Percentiles rank a stretch among this genome's conserved stretches.
Conservation (phyloP, 108 stramenopile genomes). For the Fragilaria crotonensis region DNA sequence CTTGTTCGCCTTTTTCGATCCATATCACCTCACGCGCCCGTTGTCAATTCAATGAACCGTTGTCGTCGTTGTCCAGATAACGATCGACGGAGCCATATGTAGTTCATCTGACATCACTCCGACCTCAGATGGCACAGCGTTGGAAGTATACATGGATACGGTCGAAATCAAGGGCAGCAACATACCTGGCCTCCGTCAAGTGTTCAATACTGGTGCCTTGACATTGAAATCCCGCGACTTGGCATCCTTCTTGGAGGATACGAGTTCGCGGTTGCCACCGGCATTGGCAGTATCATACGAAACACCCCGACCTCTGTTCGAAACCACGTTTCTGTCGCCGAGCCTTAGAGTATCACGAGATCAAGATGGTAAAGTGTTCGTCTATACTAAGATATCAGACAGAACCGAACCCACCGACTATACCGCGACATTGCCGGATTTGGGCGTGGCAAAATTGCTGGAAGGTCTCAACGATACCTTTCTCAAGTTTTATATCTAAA, state of each 20-base stretch:
- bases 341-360: constrained; percentile 67
- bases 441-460: constrained; percentile 59
- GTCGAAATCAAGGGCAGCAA: constrained; percentile 82
- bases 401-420: constrained; percentile 53
- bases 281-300: constrained; percentile 40
- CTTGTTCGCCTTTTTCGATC: too few species aligned
- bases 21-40: too few species aligned
- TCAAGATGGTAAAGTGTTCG: constrained; percentile 70
- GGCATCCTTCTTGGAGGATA: constrained; percentile 54
- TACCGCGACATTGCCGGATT: constrained; percentile 49
- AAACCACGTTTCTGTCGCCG: constrained; percentile 54
- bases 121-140: constrained; percentile 24
- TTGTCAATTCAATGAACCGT: too few species aligned
- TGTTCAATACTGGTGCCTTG: constrained; percentile 48
- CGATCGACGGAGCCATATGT: constrained; percentile 79
- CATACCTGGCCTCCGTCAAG: constrained; percentile 47
- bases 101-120: constrained; percentile 58
- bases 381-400: constrained; percentile 54
- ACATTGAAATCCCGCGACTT: constrained; percentile 52
- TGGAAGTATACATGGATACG: constrained; percentile 65
- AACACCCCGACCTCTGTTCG: constrained; percentile 54
- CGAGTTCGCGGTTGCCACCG: constrained; percentile 6
- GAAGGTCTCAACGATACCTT: constrained; percentile 77
- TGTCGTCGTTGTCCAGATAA: constrained; percentile 19
- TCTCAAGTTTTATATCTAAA: constrained; percentile 59